Conservation (phyloP, 306 rosid genomes). For the Rosa multiflora region DNA sequence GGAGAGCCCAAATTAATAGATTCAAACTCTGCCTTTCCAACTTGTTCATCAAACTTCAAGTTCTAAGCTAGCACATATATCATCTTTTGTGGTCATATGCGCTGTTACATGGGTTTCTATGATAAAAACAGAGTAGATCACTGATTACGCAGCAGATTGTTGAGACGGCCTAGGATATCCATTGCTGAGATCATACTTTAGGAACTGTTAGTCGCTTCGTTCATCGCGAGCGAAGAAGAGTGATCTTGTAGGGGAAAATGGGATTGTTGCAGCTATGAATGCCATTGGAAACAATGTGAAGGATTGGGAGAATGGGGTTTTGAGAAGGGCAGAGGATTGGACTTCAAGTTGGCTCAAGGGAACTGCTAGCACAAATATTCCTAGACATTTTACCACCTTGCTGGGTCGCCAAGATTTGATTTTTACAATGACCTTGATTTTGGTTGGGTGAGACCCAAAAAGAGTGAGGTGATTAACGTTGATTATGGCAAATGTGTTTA, state of each 20-base stretch:
- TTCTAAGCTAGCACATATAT: background rate
- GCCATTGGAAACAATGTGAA: background rate
- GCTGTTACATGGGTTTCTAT: background rate
- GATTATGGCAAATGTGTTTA: background rate
- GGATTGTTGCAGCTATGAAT: background rate
- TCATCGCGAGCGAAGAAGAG: background rate
- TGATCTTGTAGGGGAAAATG: background rate
- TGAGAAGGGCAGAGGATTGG: background rate
- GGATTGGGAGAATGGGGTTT: background rate
- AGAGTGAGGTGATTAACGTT: background rate
- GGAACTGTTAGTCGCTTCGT: background rate
- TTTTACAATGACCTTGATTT: background rate
- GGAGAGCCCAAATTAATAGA: background rate
- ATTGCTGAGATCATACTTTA: background rate
- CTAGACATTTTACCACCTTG: background rate
- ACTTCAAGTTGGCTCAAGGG: background rate
- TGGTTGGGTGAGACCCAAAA: background rate
- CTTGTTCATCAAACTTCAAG: conserved; percentile 2
- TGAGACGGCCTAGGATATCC: background rate
- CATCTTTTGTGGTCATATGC: background rate
- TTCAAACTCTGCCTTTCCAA: background rate
- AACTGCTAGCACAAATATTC: background rate
- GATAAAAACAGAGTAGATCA: background rate
- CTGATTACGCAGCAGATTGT: background rate
- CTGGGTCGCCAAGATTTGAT: background rate